These are phyloP conservation scores for Aquanectria penicillioides DNA, from an alignment of 2,329 filamentous ascomycete genomes.

Conservation along the genomic window DNA sequence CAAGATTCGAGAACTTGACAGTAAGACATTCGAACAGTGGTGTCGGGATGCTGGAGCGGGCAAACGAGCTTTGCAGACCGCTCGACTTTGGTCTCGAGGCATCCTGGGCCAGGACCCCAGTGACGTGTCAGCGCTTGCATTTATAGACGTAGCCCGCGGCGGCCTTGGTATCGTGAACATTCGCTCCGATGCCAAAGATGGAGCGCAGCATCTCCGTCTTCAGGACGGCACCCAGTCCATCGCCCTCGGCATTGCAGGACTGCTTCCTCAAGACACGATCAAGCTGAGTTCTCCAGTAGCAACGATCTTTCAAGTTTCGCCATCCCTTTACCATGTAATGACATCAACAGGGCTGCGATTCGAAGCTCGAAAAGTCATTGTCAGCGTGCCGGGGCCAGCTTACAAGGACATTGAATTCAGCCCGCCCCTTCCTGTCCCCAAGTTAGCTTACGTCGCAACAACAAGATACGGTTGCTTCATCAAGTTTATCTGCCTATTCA, in stretches of 20 bases:
- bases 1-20: neutral
- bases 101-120: conserved; percentile 23
- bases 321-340: neutral
- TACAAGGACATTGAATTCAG: conserved; percentile 17
- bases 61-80: conserved; percentile 6
- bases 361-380: conserved; percentile 16
- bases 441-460: neutral
- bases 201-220: conserved; percentile 23
- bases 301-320: neutral
- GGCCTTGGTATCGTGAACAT: conserved; percentile 23
- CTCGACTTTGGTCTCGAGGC: conserved; percentile 22
- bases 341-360: neutral
- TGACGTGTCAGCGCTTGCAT: conserved; percentile 23
- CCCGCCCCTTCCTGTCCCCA: conserved; percentile 4
- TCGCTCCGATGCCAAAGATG: conserved; percentile 22
- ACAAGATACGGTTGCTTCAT: conserved; percentile 24
- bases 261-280: neutral
- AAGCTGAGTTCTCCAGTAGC: conserved; percentile 6
- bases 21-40: conserved; percentile 12
- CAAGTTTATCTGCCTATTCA: conserved; percentile 26
- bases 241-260: conserved; percentile 4
- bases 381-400: conserved; percentile 8
- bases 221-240: conserved; percentile 23
- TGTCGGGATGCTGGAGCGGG: neutral
- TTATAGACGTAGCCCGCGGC: conserved; percentile 24